Base-by-base conservation (phyloP, 2,329 filamentous ascomycete genomes). In the Phialemoniopsis sp. region DNA sequence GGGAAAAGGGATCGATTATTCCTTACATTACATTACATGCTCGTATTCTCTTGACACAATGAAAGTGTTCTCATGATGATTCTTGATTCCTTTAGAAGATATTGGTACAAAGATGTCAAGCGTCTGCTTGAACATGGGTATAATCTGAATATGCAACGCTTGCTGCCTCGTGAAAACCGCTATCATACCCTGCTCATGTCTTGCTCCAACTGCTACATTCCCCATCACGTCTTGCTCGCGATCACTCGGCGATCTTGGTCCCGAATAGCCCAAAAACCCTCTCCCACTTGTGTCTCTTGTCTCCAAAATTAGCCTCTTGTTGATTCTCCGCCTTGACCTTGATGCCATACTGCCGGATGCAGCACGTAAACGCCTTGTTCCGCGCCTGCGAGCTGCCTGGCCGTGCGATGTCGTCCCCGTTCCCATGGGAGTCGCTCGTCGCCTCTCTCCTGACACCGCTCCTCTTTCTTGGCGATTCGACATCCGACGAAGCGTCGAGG, bases 311-410 rank as follows among this genome's bases (percentile, higher is more conserved):
- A 2, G 66, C 68, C 49, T 69, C 68, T 5, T 41, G 46, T 47
- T 68, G 67, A 5, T 40, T 45, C 13, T 62, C 55, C 45, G 77
- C 62, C 17, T 43, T 36, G 44, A 67, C 64, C 40, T 62, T 68
- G 34, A 86, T 63, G 6, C 85, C 85, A 49, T 86, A 89, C 56
- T 89, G 82, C 46, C 72, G 72, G 44, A 90, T 72, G 50, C 84
- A 87, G 56, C 85, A 89, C 3, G 67, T 61, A 51, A 89, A 89
- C 1, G 84, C 78, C 28, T 64, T 69, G 40, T 82, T 82, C 2
- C 66, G 66, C 4, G 73, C 40, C 50, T 43, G 49, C 40, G 14
- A n/a, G 34, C 18, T 41, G 37, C 15, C 40, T 37, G n/a, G 41
- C 39, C 29, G 34, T 37, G 41, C 19, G 12, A 28, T 34, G 17